Percentiles rank a stretch among this genome's conserved stretches.
phyloP scores from a whole-genome alignment of 495 filamentous ascomycete genomes.

The Jackrogersella multiformis region DNA sequence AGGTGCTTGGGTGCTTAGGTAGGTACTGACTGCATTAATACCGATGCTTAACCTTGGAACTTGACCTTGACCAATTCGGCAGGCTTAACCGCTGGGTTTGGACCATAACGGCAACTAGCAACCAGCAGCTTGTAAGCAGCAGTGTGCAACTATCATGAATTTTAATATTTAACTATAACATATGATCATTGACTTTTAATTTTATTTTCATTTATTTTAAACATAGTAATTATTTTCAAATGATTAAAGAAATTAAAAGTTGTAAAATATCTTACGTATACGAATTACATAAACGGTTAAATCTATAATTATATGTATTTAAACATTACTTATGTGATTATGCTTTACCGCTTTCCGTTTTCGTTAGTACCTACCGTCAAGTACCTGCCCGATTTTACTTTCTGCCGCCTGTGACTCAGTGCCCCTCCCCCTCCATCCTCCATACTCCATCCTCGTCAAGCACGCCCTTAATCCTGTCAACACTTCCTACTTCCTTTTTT shows the following conservation, averaged over 20 bases:
- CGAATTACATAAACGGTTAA: no score
- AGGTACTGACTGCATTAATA: no score
- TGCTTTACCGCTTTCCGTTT: constrained; percentile 26
- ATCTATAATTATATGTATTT: no score
- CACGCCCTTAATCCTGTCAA: neutral
- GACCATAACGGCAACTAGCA: no score
- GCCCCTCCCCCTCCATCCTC: constrained; percentile 40
- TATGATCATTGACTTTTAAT: no score
- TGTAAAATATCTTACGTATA: neutral
- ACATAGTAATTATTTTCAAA: no score
- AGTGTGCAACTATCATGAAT: no score
- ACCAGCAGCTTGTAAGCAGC: no score
- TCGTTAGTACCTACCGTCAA: neutral
- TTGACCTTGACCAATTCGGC: neutral
- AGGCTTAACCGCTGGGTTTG: neutral
- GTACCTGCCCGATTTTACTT: neutral
- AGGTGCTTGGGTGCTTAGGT: no score
- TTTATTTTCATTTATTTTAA: no score
- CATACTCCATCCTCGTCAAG: neutral
- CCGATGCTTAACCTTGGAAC: no score
- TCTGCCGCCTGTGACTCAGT: constrained; percentile 38
- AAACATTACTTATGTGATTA: neutral
- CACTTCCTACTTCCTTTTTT: constrained; percentile 6
- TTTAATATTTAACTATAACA: no score
- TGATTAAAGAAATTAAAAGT: neutral